Base-by-base conservation (phyloP, 768 basidiomycete genomes). In the Russula ochroleuca region DNA sequence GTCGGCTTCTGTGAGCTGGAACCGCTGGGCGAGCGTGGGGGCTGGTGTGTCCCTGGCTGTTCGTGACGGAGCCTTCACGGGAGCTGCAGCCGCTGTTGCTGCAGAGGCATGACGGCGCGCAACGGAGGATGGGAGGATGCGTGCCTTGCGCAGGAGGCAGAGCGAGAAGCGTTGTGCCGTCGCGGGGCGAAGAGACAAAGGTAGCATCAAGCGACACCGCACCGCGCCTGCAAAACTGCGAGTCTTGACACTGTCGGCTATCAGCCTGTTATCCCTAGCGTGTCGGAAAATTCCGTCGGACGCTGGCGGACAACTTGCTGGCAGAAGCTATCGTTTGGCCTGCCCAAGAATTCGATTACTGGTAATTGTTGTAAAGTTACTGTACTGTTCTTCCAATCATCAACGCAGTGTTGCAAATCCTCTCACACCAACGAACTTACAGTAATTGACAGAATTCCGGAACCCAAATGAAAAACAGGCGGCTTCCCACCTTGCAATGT, bases 1-100 rank as follows among this genome's bases (percentile, higher is more conserved):
- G 76, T 99, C 97, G 54, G 78, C 76, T 7, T 86, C 84, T 1
- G 87, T 80, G 67, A 92, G 77, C 3, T 76, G 59, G 55, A 66
- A 68, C 19, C 53, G 57, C 47, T 62, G 59, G 23, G 67, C 65
- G 14, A 66, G 66, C 28, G 54, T 51, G 33, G 35, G 43, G 28
- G 28, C 41, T n/a, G 64, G 55, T 4, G 57, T 38, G 21, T 59
- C 57, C 17, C 5, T 35, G 3, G 35, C 41, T 7, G 8, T 23
- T 40, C 21, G 28, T 15, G 40, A 23, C 21, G 23, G 19, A 5
- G 48, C 19, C 35, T 63, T 57, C 33, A 43, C 28, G 25, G n/a
- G n/a, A n/a, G n/a, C n/a, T n/a, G 57, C 57, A n/a, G 62, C 57
- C 1, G 57, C 57, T 14, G 65, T 23, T 6, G 57, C 57, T 15